Evolutionary conservation across 2,329 filamentous ascomycete species (phyloP).

Genomic region (Bipolaris cookei): DNA sequence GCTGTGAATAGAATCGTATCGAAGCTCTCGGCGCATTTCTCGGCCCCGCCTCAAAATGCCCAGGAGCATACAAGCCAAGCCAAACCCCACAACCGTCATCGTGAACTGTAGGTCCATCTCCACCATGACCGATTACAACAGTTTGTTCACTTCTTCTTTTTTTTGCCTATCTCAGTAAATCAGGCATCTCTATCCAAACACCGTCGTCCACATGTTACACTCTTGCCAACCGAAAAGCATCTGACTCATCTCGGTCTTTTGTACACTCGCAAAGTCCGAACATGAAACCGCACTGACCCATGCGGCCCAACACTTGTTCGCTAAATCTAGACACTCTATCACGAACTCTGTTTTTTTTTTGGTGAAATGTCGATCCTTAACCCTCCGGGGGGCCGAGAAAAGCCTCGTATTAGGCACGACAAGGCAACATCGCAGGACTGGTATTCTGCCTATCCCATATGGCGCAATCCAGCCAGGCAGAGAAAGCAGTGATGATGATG

Average conservation of each 20-base stretch:
- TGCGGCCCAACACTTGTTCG: background rate
- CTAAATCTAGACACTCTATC: too few species aligned
- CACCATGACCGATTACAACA: background rate
- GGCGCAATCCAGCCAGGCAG: conserved; percentile 19
- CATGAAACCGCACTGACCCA: background rate
- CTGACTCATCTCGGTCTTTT: background rate
- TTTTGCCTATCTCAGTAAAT: too few species aligned
- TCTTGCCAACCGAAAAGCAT: background rate
- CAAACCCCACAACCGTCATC: conserved; percentile 27
- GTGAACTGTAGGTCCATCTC: conserved; percentile 9
- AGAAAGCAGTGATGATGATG: conserved; percentile 8
- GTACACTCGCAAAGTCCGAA: background rate
- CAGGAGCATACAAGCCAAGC: conserved; percentile 19
- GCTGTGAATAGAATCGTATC: conserved; percentile 7
- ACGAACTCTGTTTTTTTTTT: too few species aligned
- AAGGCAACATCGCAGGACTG: background rate
- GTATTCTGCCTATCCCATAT: conserved; percentile 6
- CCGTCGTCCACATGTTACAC: too few species aligned
- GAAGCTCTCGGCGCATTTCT: conserved; percentile 26
- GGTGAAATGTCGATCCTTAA: too few species aligned
- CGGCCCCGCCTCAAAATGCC: conserved; percentile 28
- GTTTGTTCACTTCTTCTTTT: too few species aligned
- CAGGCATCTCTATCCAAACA: too few species aligned
- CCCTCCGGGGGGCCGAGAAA: too few species aligned
- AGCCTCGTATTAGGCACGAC: too few species aligned